Conservation (phyloP, 2,329 filamentous ascomycete genomes). For the Trematosphaeria pertusa region DNA sequence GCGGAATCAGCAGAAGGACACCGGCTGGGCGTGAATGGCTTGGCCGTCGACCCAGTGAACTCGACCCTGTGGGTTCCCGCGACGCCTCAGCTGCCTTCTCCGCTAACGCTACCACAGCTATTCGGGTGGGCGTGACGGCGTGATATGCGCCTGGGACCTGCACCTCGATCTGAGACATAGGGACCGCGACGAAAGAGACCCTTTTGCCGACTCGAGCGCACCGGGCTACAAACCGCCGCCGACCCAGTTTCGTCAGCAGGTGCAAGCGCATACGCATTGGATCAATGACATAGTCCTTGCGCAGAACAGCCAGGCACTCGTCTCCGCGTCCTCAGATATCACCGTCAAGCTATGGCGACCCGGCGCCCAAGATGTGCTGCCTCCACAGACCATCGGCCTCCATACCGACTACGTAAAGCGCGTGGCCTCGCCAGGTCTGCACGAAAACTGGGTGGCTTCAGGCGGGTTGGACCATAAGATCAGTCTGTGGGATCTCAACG, state of each 20-base stretch:
- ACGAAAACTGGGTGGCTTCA: slow-evolving; percentile 87
- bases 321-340: slow-evolving; percentile 92
- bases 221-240: slow-evolving; percentile 49
- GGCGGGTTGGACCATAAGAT: slow-evolving; percentile 93
- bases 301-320: slow-evolving; percentile 77
- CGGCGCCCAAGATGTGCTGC: slow-evolving; percentile 65
- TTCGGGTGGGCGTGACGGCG: slow-evolving; percentile 92
- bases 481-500: slow-evolving; percentile 90
- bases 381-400: slow-evolving; percentile 82
- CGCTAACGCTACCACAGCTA: slow-evolving; percentile 67
- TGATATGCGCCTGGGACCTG: slow-evolving; percentile 95
- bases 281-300: slow-evolving; percentile 90
- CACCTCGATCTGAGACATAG: slow-evolving; percentile 68
- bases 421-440: slow-evolving; percentile 75
- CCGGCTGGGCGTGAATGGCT: slow-evolving; percentile 90
- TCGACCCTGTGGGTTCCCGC: slow-evolving; percentile 76
- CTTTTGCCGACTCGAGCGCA: slow-evolving; percentile 46
- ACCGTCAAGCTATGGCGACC: slow-evolving; percentile 94
- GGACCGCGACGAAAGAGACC: slow-evolving; percentile 49
- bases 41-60: slow-evolving; percentile 83
- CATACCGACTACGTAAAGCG: slow-evolving; percentile 98
- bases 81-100: slow-evolving; percentile 8
- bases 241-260: slow-evolving; percentile 66
- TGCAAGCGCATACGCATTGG: slow-evolving; percentile 92
- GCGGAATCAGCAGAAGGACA: slow-evolving; percentile 82